Conservation (phyloP, 108 stramenopile species). For the Skeletonema menzelii region DNA sequence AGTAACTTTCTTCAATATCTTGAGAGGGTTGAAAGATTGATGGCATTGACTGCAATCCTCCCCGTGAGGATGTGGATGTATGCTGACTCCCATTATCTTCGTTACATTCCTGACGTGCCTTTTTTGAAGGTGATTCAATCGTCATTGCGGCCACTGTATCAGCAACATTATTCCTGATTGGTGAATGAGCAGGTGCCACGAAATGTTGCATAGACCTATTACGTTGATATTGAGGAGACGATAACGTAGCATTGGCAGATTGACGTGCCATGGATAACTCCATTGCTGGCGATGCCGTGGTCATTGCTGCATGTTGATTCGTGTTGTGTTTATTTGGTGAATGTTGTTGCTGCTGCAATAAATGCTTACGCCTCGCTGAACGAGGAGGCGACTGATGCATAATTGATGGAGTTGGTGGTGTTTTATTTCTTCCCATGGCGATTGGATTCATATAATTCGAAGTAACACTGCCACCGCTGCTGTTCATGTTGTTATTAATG, state of each 20-base stretch:
- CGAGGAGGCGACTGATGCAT: background rate
- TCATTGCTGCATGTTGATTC: background rate
- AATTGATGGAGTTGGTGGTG: conserved; percentile 1
- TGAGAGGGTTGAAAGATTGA: background rate
- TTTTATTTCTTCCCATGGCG: background rate
- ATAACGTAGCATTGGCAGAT: background rate
- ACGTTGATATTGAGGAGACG: too few species aligned
- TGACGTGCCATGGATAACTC: conserved; percentile 20
- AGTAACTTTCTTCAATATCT: background rate
- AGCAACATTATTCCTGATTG: background rate
- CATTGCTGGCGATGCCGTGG: conserved; percentile 12
- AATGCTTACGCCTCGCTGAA: background rate
- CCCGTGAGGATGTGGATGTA: too few species aligned
- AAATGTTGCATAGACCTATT: background rate
- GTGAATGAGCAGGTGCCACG: background rate
- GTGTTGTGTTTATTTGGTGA: background rate
- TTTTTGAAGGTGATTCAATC: background rate
- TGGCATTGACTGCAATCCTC: background rate
- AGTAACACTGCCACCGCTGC: background rate
- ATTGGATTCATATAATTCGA: background rate
- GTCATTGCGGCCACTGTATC: background rate
- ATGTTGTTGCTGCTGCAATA: background rate
- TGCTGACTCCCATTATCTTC: background rate
- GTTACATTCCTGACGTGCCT: background rate
- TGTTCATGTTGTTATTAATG: background rate